These are phyloP conservation scores for Trichoderma asperellum DNA, from an alignment of 2,329 filamentous ascomycete species.

Conservation along the genomic window DNA sequence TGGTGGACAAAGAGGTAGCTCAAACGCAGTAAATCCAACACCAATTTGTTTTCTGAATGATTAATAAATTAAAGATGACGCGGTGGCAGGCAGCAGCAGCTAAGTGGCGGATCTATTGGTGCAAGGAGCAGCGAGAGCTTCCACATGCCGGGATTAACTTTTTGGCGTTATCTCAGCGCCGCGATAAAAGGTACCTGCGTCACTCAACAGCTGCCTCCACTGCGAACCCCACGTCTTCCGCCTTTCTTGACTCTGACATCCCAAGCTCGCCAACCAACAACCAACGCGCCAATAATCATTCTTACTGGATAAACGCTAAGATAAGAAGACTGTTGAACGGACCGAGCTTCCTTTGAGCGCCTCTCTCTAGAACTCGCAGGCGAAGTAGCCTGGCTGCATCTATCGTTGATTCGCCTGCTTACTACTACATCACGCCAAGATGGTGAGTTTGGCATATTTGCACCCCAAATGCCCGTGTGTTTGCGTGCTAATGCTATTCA, in stretches of 20 bases:
- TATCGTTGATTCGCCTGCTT: neutral
- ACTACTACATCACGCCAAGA: conserved; percentile 1
- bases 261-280: neutral
- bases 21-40: neutral
- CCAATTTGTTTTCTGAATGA: neutral
- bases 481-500: conserved; percentile 31
- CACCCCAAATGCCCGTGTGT: neutral
- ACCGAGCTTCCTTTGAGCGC: neutral
- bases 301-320: neutral
- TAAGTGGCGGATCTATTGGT: neutral
- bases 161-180: conserved; percentile 29
- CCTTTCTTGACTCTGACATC: conserved; percentile 29
- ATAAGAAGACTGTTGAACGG: neutral
- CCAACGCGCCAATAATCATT: neutral
- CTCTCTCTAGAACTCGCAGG: neutral
- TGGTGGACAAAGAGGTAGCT: neutral
- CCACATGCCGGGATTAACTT: conserved; percentile 23
- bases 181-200: conserved; percentile 37
- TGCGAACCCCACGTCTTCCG: conserved; percentile 31
- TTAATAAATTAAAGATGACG: conserved; percentile 5
- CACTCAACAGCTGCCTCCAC: conserved; percentile 42
- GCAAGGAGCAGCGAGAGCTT: conserved; percentile 1
- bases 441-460: conserved; percentile 8
- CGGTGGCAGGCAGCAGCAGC: neutral
- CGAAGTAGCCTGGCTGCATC: neutral